Conservation (phyloP, 805 yeast species). For the Kluyveromyces wickerhamii region DNA sequence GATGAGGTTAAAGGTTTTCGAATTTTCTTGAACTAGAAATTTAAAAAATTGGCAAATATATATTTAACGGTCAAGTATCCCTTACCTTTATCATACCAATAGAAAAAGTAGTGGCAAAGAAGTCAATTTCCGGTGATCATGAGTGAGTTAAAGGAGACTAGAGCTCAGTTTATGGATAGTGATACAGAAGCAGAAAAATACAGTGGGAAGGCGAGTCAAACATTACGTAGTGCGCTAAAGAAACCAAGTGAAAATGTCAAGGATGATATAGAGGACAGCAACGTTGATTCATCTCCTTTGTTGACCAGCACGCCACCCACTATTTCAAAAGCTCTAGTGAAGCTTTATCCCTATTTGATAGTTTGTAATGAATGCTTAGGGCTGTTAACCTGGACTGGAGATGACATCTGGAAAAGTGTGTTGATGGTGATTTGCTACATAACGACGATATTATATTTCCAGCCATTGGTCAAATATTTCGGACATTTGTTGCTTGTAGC, state of each 20-base stretch:
- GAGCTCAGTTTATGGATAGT: slow-evolving; percentile 24
- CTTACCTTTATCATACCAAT: no score
- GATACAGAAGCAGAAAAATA: slow-evolving; percentile 16
- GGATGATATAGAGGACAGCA: slow-evolving; percentile 6
- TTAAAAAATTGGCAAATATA: no score
- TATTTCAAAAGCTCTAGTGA: slow-evolving; percentile 72
- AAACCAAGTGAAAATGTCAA: slow-evolving; percentile 7
- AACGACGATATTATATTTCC: slow-evolving; percentile 66
- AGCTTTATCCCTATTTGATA: slow-evolving; percentile 78
- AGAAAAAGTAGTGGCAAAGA: no score
- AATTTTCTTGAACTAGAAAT: no score
- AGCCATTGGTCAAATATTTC: slow-evolving; percentile 63
- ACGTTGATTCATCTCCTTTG: slow-evolving; percentile 61
- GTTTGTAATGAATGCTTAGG: slow-evolving; percentile 63
- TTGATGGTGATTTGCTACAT: slow-evolving; percentile 49
- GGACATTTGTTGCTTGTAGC: slow-evolving; percentile 73
- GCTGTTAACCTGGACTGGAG: slow-evolving; percentile 85
- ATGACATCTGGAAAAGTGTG: slow-evolving; percentile 69
- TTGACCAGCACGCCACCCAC: slow-evolving; percentile 86
- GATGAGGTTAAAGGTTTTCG: no score
- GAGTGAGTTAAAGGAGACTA: slow-evolving; percentile 17
- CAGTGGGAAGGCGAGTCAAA: slow-evolving; percentile 24
- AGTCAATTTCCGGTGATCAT: no score
- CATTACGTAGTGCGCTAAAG: slow-evolving; percentile 22
- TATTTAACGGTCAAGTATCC: no score